Percentiles rank a stretch among this genome's conserved stretches.
phyloP scores from a whole-genome alignment of 2,329 filamentous ascomycete species.

The Parastagonospora avenae region DNA sequence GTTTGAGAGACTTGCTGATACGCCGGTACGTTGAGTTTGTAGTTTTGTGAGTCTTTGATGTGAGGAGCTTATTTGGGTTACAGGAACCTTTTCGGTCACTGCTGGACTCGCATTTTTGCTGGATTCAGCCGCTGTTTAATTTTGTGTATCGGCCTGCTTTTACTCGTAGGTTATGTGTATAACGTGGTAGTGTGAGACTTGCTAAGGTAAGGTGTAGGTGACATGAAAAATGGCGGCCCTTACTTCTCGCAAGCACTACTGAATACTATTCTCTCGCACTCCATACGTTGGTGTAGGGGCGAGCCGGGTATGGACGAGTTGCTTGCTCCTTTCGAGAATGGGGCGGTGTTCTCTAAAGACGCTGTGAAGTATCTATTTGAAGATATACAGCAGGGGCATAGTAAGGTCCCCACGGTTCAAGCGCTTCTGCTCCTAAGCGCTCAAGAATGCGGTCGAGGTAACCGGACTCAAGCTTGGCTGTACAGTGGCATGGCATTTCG shows the following conservation, averaged over 20 bases:
- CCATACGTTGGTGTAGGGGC: constrained; percentile 13
- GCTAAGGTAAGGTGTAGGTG: constrained; percentile 1
- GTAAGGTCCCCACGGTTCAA: constrained; percentile 13
- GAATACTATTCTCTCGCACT: constrained; percentile 15
- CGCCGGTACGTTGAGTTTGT: constrained; percentile 4
- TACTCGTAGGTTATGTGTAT: constrained; percentile 6
- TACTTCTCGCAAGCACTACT: constrained; percentile 14
- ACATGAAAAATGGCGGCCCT: constrained; percentile 13
- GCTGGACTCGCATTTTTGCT: constrained; percentile 15
- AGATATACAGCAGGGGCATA: constrained; percentile 9
- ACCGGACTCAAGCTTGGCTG: constrained; percentile 15
- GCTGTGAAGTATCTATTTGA: constrained; percentile 8
- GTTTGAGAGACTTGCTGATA: constrained; percentile 12
- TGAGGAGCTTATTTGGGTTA: background rate
- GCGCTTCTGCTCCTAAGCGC: constrained; percentile 13
- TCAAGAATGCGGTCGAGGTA: constrained; percentile 13
- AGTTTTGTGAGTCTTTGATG: no score
- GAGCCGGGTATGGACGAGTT: constrained; percentile 13
- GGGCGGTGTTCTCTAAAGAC: constrained; percentile 5
- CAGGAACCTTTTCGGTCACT: constrained; percentile 15
- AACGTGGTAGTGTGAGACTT: background rate
- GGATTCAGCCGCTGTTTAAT: constrained; percentile 19
- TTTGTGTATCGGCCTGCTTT: constrained; percentile 16
- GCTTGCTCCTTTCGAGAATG: constrained; percentile 10
- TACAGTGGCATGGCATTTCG: constrained; percentile 19